These are phyloP conservation scores for Neofusicoccum sp. DNA, from an alignment of 2,329 filamentous ascomycete genomes.

Conservation along the genomic window DNA sequence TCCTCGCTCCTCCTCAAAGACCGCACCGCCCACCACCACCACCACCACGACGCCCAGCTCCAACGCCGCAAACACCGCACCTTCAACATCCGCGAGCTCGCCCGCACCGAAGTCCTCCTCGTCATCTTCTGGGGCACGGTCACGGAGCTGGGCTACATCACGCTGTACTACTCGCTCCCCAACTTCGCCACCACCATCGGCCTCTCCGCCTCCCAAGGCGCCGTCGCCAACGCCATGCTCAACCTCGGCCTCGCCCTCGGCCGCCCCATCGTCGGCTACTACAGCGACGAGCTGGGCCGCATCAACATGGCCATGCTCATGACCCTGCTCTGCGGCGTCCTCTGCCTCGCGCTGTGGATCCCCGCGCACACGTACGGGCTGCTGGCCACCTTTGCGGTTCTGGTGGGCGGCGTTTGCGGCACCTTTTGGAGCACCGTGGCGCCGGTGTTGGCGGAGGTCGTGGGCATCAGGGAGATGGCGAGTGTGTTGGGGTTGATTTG, in stretches of 20 bases:
- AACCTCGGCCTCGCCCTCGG: constrained; percentile 51
- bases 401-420: constrained; percentile 46
- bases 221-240: constrained; percentile 40
- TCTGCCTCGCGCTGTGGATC: constrained; percentile 48
- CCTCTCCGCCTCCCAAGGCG: constrained; percentile 37
- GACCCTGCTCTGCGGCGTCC: constrained; percentile 33
- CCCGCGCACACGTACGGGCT: constrained; percentile 44
- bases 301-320: constrained; percentile 42
- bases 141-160: constrained; percentile 46
- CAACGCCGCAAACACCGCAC: constrained; percentile 23
- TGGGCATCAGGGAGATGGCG: constrained; percentile 26
- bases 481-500: constrained; percentile 27
- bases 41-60: constrained; percentile 20
- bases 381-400: constrained; percentile 44
- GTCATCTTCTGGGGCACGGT: constrained; percentile 41
- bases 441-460: constrained; percentile 28
- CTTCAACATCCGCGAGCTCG: constrained; percentile 30
- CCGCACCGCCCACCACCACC: constrained; percentile 15
- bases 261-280: constrained; percentile 46
- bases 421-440: constrained; percentile 44
- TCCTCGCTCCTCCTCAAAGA: constrained; percentile 29
- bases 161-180: constrained; percentile 41
- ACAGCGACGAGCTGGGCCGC: constrained; percentile 46
- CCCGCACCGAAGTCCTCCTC: constrained; percentile 33
- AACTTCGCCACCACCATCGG: constrained; percentile 44